Base-by-base conservation (phyloP, 257 asterid species). In the Nicotiana tomentosiformis region DNA sequence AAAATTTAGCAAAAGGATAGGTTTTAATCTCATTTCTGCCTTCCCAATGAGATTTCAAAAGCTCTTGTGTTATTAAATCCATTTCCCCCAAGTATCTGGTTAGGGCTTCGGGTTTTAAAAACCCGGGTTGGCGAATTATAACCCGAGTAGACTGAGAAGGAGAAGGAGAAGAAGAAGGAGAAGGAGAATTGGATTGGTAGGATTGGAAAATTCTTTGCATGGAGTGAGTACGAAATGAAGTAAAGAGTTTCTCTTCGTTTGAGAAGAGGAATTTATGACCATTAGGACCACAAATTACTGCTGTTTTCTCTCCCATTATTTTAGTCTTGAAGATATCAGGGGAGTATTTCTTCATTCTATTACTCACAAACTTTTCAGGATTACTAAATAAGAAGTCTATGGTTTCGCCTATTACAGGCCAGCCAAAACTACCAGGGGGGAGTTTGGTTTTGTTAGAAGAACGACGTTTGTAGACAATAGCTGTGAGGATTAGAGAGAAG, bases 381-480 rank as follows among this genome's bases (percentile, higher is more conserved):
- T 84, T 90, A 0, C 94, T 90, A 29, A 83, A 89, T 10, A 93
- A 80, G 84, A 93, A 91, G 3, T 89, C 91, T 0, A 90, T 20
- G 12, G 91, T 82, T 84, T 93, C 97, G 7, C 97, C 97, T 0
- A 90, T 33, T 29, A 92, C 2, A 0, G 96, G 97, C 95, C 93
- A 93, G 2, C 97, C 97, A 39, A 90, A 93, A 89, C 88, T 92
- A 5, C 96, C 97, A 3, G 97, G 96, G 1, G 97, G 96, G 12
- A 92, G 91, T 3, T 79, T 84, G n/a, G 46, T 39, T 3, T 39
- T 53, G 55, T 76, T 16, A 20, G 20, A 10, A 30, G 87, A 29
- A 80, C 67, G 51, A 37, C 85, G 84, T 9, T 82, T 55, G 68
- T 16, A 58, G 80, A 77, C 4, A 43, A 85, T 26, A 15, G 77